Evolutionary conservation across 208 protist genomes (phyloP).

Genomic region (Acanthamoeba sp.): DNA sequence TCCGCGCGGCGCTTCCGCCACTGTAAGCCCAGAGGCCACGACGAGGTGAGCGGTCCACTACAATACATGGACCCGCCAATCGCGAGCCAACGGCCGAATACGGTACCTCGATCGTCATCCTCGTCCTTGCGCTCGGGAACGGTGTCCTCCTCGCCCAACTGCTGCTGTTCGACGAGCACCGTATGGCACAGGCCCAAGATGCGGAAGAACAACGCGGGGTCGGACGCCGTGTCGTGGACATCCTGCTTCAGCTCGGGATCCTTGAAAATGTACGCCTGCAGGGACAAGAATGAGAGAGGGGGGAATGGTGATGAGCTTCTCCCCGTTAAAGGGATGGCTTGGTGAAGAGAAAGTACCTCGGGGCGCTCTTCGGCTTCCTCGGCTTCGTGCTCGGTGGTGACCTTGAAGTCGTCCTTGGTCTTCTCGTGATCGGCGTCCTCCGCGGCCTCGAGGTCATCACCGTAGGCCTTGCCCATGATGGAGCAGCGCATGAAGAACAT

Average conservation of each 20-base stretch:
- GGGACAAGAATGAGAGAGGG: neutral
- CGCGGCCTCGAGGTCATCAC: slow-evolving; percentile 6
- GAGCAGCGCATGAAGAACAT: slow-evolving; percentile 88
- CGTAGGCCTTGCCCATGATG: slow-evolving; percentile 80
- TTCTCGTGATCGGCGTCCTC: neutral
- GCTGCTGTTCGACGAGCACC: slow-evolving; percentile 56
- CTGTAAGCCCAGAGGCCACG: neutral
- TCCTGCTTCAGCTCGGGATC: slow-evolving; percentile 52
- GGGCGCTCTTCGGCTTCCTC: slow-evolving; percentile 10
- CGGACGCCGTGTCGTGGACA: neutral
- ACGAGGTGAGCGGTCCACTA: slow-evolving; percentile 15
- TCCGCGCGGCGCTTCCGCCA: neutral
- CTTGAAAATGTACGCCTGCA: slow-evolving; percentile 37
- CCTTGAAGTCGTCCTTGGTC: slow-evolving; percentile 2
- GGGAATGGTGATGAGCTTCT: no score
- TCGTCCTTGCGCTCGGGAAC: neutral
- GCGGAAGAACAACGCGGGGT: slow-evolving; percentile 30
- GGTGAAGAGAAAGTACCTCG: neutral
- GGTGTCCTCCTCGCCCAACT: neutral
- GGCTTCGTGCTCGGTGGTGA: neutral
- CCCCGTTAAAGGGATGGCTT: neutral
- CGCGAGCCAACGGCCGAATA: neutral
- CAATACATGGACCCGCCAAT: no score
- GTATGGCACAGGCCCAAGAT: slow-evolving; percentile 64
- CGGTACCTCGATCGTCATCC: neutral